Conservation (phyloP, 2,329 filamentous ascomycete species). For the Fonsecaea nubica region DNA sequence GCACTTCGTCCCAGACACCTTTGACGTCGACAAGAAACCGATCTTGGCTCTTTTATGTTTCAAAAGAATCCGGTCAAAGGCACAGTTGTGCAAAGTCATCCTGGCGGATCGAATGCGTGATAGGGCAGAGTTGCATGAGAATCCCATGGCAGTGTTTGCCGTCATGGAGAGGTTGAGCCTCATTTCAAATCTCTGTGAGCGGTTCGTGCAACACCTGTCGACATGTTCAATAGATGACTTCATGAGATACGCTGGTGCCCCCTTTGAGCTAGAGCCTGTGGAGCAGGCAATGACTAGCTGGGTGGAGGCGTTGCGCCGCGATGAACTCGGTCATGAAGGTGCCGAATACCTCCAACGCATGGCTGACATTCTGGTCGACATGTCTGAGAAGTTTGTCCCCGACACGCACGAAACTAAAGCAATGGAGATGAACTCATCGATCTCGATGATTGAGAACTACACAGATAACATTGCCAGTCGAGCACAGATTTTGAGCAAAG, state of each 20-base stretch:
- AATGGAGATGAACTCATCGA: conserved; percentile 78
- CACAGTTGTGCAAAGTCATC: conserved; percentile 76
- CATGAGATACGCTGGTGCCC: conserved; percentile 74
- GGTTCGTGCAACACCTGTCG: conserved; percentile 64
- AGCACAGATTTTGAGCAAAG: conserved; percentile 69
- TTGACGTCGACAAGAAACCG: conserved; percentile 79
- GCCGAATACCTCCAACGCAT: conserved; percentile 81
- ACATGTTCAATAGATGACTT: conserved; percentile 81
- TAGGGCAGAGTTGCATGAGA: conserved; percentile 73
- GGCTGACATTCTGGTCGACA: conserved; percentile 84
- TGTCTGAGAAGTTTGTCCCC: conserved; percentile 80
- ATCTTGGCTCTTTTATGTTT: conserved; percentile 88
- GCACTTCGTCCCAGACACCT: conserved; percentile 85
- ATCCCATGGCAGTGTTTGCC: conserved; percentile 79
- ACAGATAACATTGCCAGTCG: conserved; percentile 76
- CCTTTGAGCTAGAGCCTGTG: conserved; percentile 89
- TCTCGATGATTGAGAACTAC: conserved; percentile 77
- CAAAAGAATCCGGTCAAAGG: conserved; percentile 87
- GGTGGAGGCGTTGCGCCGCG: conserved; percentile 81
- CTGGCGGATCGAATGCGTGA: conserved; percentile 78
- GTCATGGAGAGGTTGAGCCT: conserved; percentile 84
- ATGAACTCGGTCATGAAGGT: conserved; percentile 84
- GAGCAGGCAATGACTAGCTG: conserved; percentile 87
- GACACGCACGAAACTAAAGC: conserved; percentile 72
- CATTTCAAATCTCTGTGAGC: conserved; percentile 79